Evolutionary conservation across 805 yeast species (phyloP).

Genomic region (Wickerhamomyces strasburgensis): DNA sequence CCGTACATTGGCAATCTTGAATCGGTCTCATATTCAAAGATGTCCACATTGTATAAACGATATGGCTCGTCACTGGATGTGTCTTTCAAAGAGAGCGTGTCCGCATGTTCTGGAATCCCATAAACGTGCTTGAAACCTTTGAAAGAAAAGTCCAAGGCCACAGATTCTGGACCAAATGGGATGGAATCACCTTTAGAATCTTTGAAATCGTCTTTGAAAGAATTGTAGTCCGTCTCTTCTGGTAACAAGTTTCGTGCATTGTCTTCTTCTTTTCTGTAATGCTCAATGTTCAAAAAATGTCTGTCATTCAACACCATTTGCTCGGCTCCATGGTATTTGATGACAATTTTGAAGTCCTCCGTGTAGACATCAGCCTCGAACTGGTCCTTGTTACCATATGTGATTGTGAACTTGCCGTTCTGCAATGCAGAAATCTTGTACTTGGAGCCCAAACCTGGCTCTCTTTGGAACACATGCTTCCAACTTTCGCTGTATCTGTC

Average conservation of each 20-base stretch:
- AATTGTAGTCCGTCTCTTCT: constrained; percentile 59
- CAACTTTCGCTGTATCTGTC: constrained; percentile 57
- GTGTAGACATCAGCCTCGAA: constrained; percentile 40
- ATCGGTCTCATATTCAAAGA: constrained; percentile 84
- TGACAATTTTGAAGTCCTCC: constrained; percentile 45
- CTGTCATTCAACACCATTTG: constrained; percentile 64
- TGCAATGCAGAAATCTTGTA: constrained; percentile 19
- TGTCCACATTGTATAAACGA: constrained; percentile 87
- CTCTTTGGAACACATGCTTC: constrained; percentile 47
- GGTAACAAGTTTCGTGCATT: constrained; percentile 39
- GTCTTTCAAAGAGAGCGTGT: constrained; percentile 65
- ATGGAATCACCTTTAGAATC: constrained; percentile 62
- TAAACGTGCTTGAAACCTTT: constrained; percentile 57
- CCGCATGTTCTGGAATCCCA: constrained; percentile 98
- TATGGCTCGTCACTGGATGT: constrained; percentile 68
- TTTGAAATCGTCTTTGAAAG: constrained; percentile 66
- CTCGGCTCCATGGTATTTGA: constrained; percentile 40
- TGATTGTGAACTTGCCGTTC: constrained; percentile 17
- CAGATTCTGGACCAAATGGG: constrained; percentile 85
- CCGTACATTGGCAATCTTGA: constrained; percentile 94
- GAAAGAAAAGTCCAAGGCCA: constrained; percentile 74
- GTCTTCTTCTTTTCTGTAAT: constrained; percentile 50
- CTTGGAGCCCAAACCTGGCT: constrained; percentile 17
- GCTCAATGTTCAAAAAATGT: constrained; percentile 76
- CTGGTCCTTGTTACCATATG: constrained; percentile 37